phyloP scores from a whole-genome alignment of 148 eudicot species.

The Diospyros lotus region DNA sequence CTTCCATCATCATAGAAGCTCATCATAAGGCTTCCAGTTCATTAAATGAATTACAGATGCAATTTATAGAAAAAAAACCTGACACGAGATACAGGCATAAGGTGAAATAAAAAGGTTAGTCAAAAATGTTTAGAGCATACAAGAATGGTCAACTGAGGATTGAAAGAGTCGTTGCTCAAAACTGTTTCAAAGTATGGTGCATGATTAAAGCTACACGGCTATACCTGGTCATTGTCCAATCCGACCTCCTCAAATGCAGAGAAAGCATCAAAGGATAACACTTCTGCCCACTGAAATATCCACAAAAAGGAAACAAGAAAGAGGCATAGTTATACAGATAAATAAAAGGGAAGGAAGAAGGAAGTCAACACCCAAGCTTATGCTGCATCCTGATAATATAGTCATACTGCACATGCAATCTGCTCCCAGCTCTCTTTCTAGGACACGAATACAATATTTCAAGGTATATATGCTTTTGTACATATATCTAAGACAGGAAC shows the following conservation, averaged over 20 bases:
- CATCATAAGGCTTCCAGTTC: too few species aligned
- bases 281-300: slow-evolving; percentile 36
- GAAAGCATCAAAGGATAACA: slow-evolving; percentile 30
- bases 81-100: neutral
- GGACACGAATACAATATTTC: too few species aligned
- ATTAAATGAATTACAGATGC: neutral
- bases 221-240: slow-evolving; percentile 26
- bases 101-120: neutral
- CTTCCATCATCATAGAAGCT: too few species aligned
- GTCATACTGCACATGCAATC: neutral
- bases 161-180: neutral
- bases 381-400: neutral
- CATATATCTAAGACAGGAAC: too few species aligned
- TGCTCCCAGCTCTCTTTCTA: too few species aligned
- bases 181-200: neutral
- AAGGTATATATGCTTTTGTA: too few species aligned
- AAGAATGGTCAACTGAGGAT: neutral
- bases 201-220: neutral
- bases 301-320: neutral
- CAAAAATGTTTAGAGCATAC: neutral
- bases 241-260: slow-evolving; percentile 37
- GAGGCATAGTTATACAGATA: neutral
- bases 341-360: neutral
- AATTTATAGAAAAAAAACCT: neutral
- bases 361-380: neutral